These are phyloP conservation scores for Paulownia fortunei DNA, from an alignment of 257 asterid genomes.

Conservation along the genomic window DNA sequence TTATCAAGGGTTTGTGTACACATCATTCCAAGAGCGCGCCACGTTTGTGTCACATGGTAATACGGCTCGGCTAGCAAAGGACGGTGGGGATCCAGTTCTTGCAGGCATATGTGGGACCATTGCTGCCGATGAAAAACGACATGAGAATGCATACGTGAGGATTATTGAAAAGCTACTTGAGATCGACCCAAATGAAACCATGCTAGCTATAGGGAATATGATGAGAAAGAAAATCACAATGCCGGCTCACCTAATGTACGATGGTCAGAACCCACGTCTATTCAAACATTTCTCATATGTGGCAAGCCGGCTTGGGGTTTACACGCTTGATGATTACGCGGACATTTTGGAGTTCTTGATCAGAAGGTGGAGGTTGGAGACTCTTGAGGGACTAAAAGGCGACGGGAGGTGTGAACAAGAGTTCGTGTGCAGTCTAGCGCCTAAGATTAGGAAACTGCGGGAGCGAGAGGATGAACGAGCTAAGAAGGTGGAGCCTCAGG, in stretches of 20 bases:
- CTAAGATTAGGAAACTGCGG: constrained; percentile 23
- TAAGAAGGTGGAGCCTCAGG: constrained; percentile 13
- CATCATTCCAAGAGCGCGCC: constrained; percentile 52
- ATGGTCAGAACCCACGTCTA: constrained; percentile 37
- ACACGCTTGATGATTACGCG: constrained; percentile 37
- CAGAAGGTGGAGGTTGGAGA: constrained; percentile 41
- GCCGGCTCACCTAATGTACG: constrained; percentile 46
- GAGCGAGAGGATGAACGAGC: constrained; percentile 32
- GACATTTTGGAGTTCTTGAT: constrained; percentile 42
- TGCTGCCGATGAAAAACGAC: too few relatives aligned
- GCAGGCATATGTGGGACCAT: constrained; percentile 44
- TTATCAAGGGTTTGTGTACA: constrained; percentile 37
- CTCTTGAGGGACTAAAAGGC: constrained; percentile 28
- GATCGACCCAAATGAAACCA: constrained; percentile 36
- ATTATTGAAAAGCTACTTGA: constrained; percentile 41
- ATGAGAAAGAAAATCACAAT: constrained; percentile 45
- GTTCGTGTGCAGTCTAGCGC: constrained; percentile 41
- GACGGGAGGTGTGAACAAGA: too few relatives aligned
- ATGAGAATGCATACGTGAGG: too few relatives aligned
- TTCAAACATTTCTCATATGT: constrained; percentile 36
- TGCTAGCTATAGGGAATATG: constrained; percentile 47
- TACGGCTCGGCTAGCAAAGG: constrained; percentile 38
- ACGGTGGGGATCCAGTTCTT: constrained; percentile 38
- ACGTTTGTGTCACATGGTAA: constrained; percentile 24
- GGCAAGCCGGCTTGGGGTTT: constrained; percentile 31